A percentile compares a stretch with the other conserved stretches of the same genome.
These are phyloP conservation scores for Calcarisporium arbuscula DNA, from an alignment of 2,329 filamentous ascomycete species.

Conservation along the genomic window DNA sequence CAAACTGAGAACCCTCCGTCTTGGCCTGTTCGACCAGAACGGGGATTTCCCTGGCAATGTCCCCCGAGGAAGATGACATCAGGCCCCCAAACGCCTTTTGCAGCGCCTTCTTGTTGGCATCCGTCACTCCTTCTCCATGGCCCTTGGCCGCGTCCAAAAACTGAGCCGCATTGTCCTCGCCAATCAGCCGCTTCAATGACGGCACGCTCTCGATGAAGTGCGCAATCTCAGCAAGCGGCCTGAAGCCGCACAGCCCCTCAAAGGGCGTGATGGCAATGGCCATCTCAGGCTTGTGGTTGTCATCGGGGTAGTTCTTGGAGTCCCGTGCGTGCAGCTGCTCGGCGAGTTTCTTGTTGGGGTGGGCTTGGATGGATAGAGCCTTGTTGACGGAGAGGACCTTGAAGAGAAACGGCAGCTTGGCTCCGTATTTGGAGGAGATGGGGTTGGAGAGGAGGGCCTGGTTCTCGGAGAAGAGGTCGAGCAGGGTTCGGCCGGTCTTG, in stretches of 20 bases:
- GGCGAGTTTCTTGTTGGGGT: constrained; percentile 87
- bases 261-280: constrained; percentile 95
- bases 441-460: constrained; percentile 70
- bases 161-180: constrained; percentile 52
- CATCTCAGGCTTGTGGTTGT: constrained; percentile 99
- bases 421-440: constrained; percentile 67
- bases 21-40: constrained; percentile 67
- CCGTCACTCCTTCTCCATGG: constrained; percentile 33
- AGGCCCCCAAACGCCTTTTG: constrained; percentile 69
- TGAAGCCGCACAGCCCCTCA: constrained; percentile 92
- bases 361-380: constrained; percentile 93
- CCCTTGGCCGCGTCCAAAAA: constrained; percentile 45
- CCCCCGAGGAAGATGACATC: constrained; percentile 69
- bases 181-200: constrained; percentile 60
- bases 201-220: constrained; percentile 64
- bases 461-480: constrained; percentile 85
- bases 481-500: constrained; percentile 72
- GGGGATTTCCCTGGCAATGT: constrained; percentile 48
- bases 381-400: constrained; percentile 96
- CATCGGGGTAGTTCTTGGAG: constrained; percentile 92
- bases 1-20: constrained; percentile 65
- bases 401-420: constrained; percentile 91
- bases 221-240: constrained; percentile 76
- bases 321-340: constrained; percentile 82
- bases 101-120: constrained; percentile 70